A percentile compares a stretch with the other conserved stretches of the same genome.
phyloP scores from a whole-genome alignment of 2,329 filamentous ascomycete genomes.

The Biscogniauxia marginata region DNA sequence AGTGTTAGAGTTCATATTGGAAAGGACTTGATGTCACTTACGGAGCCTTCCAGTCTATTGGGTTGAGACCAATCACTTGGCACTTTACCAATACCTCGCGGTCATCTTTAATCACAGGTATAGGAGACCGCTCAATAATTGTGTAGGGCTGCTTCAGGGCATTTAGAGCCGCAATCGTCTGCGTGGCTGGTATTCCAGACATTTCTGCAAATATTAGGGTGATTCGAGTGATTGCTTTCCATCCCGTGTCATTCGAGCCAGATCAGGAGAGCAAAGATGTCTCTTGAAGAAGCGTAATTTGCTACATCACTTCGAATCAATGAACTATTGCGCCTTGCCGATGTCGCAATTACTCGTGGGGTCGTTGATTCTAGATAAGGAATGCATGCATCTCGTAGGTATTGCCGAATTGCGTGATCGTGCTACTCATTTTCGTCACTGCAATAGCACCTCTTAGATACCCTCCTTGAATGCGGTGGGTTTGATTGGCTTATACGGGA shows the following conservation, averaged over 20 bases:
- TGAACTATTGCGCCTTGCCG: neutral
- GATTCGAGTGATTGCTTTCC: neutral
- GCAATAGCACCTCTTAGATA: neutral
- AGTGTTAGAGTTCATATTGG: neutral
- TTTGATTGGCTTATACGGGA: neutral
- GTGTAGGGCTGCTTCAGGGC: neutral
- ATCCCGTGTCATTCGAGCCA: neutral
- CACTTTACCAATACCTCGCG: neutral
- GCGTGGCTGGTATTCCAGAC: neutral
- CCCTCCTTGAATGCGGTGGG: neutral
- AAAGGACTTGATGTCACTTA: slow-evolving; percentile 38
- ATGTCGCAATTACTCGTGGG: neutral
- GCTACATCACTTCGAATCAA: neutral
- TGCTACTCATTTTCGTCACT: neutral
- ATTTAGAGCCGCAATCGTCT: neutral
- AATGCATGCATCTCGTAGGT: neutral
- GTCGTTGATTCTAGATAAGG: neutral
- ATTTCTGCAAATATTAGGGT: neutral
- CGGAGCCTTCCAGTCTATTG: slow-evolving; percentile 75
- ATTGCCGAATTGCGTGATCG: neutral
- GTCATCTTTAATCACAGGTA: neutral
- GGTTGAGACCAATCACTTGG: slow-evolving; percentile 67
- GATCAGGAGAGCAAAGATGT: neutral
- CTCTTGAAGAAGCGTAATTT: neutral
- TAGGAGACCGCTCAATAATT: neutral